A percentile compares a stretch with the other conserved stretches of the same genome.
Conservation (phyloP, 345 rosid genomes). For the Heritiera littoralis region DNA sequence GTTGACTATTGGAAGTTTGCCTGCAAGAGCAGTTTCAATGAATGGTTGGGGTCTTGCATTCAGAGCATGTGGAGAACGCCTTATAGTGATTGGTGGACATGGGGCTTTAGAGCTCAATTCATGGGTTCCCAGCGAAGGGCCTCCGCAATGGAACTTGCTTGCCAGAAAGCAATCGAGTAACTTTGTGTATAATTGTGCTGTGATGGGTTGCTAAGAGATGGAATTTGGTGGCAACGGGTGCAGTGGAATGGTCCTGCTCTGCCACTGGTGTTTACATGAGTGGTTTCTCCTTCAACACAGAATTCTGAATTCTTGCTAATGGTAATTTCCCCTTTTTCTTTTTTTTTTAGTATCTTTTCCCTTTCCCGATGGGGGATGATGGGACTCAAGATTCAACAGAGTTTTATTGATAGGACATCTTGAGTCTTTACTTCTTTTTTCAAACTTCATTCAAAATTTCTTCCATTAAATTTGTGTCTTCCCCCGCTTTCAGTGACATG, state of each 20-base stretch:
- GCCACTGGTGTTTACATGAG: slow-evolving; percentile 39
- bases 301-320: slow-evolving; percentile 39
- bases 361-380: slow-evolving; percentile 32
- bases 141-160: slow-evolving; percentile 77
- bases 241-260: slow-evolving; percentile 32
- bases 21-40: slow-evolving; percentile 78
- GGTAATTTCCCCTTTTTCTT: slow-evolving; percentile 46
- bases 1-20: slow-evolving; percentile 72
- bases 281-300: slow-evolving; percentile 42
- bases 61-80: slow-evolving; percentile 83
- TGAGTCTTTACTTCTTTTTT: slow-evolving; percentile 35
- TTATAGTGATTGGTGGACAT: slow-evolving; percentile 92
- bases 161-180: slow-evolving; percentile 71
- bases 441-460: slow-evolving; percentile 30
- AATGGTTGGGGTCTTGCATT: slow-evolving; percentile 98
- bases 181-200: slow-evolving; percentile 96
- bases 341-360: slow-evolving; percentile 35
- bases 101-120: slow-evolving; percentile 71
- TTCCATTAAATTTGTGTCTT: slow-evolving; percentile 43
- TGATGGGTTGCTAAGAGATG: slow-evolving; percentile 81
- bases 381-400: slow-evolving; percentile 58
- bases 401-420: slow-evolving; percentile 44
- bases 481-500: slow-evolving; percentile 43
- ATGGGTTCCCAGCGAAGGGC: slow-evolving; percentile 79
- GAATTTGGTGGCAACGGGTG: slow-evolving; percentile 29